Evolutionary conservation across 139 green algal genomes (phyloP), one percentile per base, ranked within the genome.

Genomic region (Prasinococcaceae sp.): DNA sequence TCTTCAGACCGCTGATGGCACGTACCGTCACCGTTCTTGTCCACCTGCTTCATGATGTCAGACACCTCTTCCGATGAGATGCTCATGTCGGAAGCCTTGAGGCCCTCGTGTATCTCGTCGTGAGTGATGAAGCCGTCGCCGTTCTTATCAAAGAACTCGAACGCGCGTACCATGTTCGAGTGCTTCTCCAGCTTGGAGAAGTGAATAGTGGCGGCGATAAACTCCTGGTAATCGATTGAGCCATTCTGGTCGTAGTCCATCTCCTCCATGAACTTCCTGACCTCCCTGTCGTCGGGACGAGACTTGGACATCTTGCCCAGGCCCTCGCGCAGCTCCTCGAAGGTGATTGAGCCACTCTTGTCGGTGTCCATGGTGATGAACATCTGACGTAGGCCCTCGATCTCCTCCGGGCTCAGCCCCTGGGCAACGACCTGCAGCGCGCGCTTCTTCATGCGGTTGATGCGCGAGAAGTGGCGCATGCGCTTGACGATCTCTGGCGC

Each of bases 381-480:
- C 49, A 77, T 60, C 39, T 73, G 51, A 19, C 70, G 70, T 22
- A 85, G 62, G 3, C 70, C 60, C 19, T 48, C 61, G 19, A 85
- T 76, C 39, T 77, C 73, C 8, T 72, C 66, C 42, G 65, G 45
- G 3, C 30, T 47, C 35, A 84, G 45, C 41, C 60, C 70, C 26
- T 62, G 28, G 12, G 77, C 77, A 22, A 77, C 63, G 16, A 90
- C 77, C 66, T 89, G 81, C 28, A 45, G 68, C 0, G 90, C 92
- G 69, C 92, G 72, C 61, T 93, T 93, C 75, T 97, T 94, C 30
- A 99, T 73, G 54, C 86, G 85, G 78, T 95, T 94, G 76, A 93
- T 88, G 47, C 40, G 69, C n/a, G 79, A 75, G 75, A 97, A 99
- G 25, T 81, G 73, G 56, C 80, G 77, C 51, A 98, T 78, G 47